Evolutionary conservation across 768 basidiomycete species (phyloP), one percentile per base, ranked within the genome.

Genomic region (Russula lepida): DNA sequence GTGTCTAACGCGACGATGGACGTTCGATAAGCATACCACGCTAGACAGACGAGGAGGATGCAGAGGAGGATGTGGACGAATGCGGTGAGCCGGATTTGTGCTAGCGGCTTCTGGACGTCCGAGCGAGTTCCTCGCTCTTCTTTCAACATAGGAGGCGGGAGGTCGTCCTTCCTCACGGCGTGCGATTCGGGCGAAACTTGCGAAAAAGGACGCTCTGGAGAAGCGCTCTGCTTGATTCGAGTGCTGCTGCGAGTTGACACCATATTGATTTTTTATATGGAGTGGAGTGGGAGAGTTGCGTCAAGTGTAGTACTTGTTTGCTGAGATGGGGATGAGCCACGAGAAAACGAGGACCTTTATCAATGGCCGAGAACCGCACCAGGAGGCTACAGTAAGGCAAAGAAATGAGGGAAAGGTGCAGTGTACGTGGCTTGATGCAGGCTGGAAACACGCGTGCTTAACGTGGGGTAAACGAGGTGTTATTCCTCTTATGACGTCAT

Each of bases 11-110:
- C 56, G 52, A 58, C 33, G 56, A 50, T 17, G 23, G 57, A 35
- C 25, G 48, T 54, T 28, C 44, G 64, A 35, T 62, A 65, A 17
- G 37, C 19, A 33, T 62, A 62, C 60, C 60, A 65, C 12, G 37
- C 52, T 4, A 62, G 27, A 21, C 54, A 25, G 27, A 57, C 28
- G 47, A 63, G 32, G 35, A 55, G 51, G 17, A 46, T 19, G 47
- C 47, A 43, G 12, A 56, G 25, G 54, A 57, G 55, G n/a, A 55
- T 25, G 57, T 62, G 33, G 41, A 65, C 15, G 39, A 62, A 62
- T 2, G 53, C 50, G 23, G 50, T 7, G n/a, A 66, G 37, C 33
- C n/a, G 25, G 21, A 55, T 43, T 48, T 49, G 41, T 32, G 33
- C 39, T 11, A 60, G 47, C 17, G 65, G 63, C 33, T 57, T 64